These are phyloP conservation scores for Thuja plicata DNA, from an alignment of 83 land plant species.

Conservation along the genomic window DNA sequence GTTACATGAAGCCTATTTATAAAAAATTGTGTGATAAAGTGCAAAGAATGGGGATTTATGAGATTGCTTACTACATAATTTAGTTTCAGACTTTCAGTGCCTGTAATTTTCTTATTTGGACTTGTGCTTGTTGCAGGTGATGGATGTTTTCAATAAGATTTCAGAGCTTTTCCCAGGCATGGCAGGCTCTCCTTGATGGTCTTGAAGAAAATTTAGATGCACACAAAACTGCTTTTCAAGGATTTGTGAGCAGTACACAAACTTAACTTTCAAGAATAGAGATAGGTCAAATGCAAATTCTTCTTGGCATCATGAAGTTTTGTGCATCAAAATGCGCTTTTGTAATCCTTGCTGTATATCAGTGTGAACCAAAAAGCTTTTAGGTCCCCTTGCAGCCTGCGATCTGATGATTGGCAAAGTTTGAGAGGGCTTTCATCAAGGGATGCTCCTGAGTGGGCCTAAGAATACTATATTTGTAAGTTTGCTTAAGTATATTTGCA, in stretches of 20 bases:
- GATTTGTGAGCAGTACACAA: neutral
- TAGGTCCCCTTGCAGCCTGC: neutral
- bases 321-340: slow-evolving; percentile 1
- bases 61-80: neutral
- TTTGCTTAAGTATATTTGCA: neutral
- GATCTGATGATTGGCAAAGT: neutral
- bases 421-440: neutral
- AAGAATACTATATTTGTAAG: neutral
- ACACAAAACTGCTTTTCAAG: neutral
- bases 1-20: neutral
- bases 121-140: slow-evolving; percentile 44
- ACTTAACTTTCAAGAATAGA: neutral
- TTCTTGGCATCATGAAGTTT: neutral
- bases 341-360: neutral
- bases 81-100: neutral
- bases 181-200: slow-evolving; percentile 9
- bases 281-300: neutral
- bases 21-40: neutral
- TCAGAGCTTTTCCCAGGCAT: slow-evolving; percentile 81
- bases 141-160: slow-evolving; percentile 81
- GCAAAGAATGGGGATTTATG: neutral
- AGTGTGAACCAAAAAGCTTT: neutral
- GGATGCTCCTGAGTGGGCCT: neutral
- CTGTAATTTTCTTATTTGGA: neutral
- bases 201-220: neutral